These are phyloP conservation scores for Russula olivacea DNA, from an alignment of 768 basidiomycete species.

Conservation along the genomic window DNA sequence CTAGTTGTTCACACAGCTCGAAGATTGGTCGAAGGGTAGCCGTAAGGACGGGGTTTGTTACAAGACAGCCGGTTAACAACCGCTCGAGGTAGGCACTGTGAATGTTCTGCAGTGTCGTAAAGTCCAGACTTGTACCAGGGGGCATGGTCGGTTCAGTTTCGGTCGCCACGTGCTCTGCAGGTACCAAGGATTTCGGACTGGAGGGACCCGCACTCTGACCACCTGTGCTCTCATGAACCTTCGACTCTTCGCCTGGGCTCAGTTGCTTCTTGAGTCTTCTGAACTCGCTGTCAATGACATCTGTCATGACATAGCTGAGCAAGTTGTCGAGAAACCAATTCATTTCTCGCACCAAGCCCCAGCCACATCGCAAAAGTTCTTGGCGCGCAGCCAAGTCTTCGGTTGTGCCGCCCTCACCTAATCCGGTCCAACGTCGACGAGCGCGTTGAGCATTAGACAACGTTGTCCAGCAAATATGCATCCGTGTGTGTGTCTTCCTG, in stretches of 20 bases:
- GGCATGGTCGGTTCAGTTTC: conserved; percentile 20
- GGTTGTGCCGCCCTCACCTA: conserved; percentile 76
- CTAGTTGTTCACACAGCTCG: conserved; percentile 80
- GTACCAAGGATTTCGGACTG: conserved; percentile 14
- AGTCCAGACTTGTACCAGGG: conserved; percentile 53
- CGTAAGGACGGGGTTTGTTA: conserved; percentile 60
- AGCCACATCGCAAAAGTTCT: conserved; percentile 66
- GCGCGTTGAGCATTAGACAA: conserved; percentile 83
- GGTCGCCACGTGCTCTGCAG: neutral
- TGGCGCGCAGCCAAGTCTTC: conserved; percentile 63
- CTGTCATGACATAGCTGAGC: conserved; percentile 81
- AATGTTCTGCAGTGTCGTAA: conserved; percentile 76
- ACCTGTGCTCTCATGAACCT: conserved; percentile 26
- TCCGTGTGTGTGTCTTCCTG: conserved; percentile 74
- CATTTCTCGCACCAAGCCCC: conserved; percentile 87
- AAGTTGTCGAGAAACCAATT: conserved; percentile 86
- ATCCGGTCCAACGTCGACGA: conserved; percentile 78
- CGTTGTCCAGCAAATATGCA: conserved; percentile 79
- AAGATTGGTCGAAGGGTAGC: conserved; percentile 64
- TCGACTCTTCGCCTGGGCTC: conserved; percentile 3
- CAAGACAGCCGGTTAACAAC: conserved; percentile 69
- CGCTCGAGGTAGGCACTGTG: conserved; percentile 79
- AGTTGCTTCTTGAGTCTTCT: conserved; percentile 60
- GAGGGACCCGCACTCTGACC: conserved; percentile 23
- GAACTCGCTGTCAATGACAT: conserved; percentile 85